Percentiles rank a stretch among this genome's conserved stretches.
Conservation (phyloP, 2,329 filamentous ascomycete genomes). For the Bretziella fagacearum region DNA sequence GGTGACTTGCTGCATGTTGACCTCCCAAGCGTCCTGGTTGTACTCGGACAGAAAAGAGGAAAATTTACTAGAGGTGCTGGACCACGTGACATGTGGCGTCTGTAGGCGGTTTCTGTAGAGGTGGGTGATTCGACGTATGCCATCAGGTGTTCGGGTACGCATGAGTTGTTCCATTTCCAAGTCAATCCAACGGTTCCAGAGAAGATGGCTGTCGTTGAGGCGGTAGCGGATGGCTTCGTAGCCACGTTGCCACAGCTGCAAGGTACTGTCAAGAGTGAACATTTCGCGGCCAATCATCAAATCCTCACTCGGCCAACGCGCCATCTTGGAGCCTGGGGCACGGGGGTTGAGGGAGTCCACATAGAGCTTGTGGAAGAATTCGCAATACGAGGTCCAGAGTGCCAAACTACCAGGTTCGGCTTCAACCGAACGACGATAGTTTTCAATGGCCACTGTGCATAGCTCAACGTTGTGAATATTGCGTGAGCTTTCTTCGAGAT, state of each 20-base stretch:
- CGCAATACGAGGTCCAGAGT: constrained; percentile 62
- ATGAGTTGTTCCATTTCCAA: constrained; percentile 52
- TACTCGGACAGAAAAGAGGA: constrained; percentile 59
- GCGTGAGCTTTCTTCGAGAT: constrained; percentile 53
- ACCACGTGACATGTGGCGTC: constrained; percentile 59
- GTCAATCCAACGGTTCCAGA: constrained; percentile 66
- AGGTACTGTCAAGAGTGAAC: constrained; percentile 49
- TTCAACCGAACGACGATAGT: constrained; percentile 50
- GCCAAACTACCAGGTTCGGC: constrained; percentile 58
- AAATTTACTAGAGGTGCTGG: constrained; percentile 56
- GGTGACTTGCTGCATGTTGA: constrained; percentile 53
- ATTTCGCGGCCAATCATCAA: constrained; percentile 50
- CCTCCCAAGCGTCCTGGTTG: constrained; percentile 53
- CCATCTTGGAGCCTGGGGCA: constrained; percentile 7
- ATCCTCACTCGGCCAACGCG: constrained; percentile 46
- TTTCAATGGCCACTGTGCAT: constrained; percentile 52
- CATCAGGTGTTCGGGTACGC: constrained; percentile 34
- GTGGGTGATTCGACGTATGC: constrained; percentile 47
- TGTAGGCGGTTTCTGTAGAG: constrained; percentile 54
- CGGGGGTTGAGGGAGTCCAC: constrained; percentile 21
- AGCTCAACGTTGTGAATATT: constrained; percentile 45
- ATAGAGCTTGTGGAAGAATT: constrained; percentile 57
- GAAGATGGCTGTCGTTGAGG: constrained; percentile 55
- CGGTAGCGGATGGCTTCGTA: constrained; percentile 57
- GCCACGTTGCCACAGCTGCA: constrained; percentile 55